Evolutionary conservation across 306 rosid species (phyloP).

Genomic region (Alnus glutinosa): DNA sequence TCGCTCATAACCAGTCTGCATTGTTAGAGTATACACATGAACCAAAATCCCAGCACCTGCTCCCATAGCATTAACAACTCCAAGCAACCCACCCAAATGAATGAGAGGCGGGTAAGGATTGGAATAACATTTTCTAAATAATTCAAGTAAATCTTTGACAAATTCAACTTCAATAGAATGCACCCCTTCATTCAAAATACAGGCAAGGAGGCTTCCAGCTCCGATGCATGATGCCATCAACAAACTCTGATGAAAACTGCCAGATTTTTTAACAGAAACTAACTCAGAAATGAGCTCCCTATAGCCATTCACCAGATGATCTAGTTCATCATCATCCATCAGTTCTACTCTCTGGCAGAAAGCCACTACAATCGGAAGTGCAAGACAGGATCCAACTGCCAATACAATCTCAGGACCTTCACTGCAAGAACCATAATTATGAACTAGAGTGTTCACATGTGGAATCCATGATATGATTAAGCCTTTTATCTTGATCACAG

Average conservation of each 20-base stretch:
- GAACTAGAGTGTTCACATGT: slow-evolving; percentile 39
- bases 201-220: slow-evolving; percentile 75
- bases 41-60: slow-evolving; percentile 72
- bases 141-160: slow-evolving; percentile 66
- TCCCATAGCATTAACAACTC: slow-evolving; percentile 80
- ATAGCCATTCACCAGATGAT: slow-evolving; percentile 56
- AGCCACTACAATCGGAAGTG: slow-evolving; percentile 69
- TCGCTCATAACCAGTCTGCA: slow-evolving; percentile 40
- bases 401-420: slow-evolving; percentile 48
- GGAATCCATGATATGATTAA: slow-evolving; percentile 83
- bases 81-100: slow-evolving; percentile 91
- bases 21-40: slow-evolving; percentile 44
- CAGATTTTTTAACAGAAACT: slow-evolving; percentile 56
- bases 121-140: slow-evolving; percentile 75
- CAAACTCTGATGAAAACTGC: slow-evolving; percentile 60
- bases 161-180: slow-evolving; percentile 56
- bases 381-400: slow-evolving; percentile 86
- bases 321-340: slow-evolving; percentile 62
- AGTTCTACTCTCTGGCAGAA: slow-evolving; percentile 85
- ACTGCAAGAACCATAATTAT: slow-evolving; percentile 35
- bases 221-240: slow-evolving; percentile 90
- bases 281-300: slow-evolving; percentile 69
- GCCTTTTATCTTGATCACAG: slow-evolving; percentile 70
- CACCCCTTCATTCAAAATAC: slow-evolving; percentile 70
- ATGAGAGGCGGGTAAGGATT: slow-evolving; percentile 68